Conservation (phyloP, 148 eudicot genomes). For the Simmondsia chinensis region DNA sequence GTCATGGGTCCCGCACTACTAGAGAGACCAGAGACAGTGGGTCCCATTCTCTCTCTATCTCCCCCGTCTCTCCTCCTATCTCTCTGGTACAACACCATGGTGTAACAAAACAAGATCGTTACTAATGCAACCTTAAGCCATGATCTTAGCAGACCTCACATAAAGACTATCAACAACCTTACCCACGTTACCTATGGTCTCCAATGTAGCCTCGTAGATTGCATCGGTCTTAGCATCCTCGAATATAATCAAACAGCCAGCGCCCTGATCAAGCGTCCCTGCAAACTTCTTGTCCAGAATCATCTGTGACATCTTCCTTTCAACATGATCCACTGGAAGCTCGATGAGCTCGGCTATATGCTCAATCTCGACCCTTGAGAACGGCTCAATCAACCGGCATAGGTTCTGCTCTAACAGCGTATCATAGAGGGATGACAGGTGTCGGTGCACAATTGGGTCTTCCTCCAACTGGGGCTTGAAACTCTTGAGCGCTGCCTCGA, state of each 20-base stretch:
- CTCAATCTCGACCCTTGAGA: slow-evolving; percentile 36
- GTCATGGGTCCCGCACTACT: too few relatives aligned
- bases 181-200: slow-evolving; percentile 32
- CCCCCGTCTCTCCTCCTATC: too few relatives aligned
- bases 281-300: slow-evolving; percentile 42
- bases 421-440: slow-evolving; percentile 34
- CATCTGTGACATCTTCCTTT: slow-evolving; percentile 42
- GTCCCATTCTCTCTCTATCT: too few relatives aligned
- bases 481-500: slow-evolving; percentile 30
- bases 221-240: slow-evolving; percentile 42
- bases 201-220: slow-evolving; percentile 32
- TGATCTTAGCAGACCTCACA: slow-evolving; percentile 42
- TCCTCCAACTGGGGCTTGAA: slow-evolving; percentile 36
- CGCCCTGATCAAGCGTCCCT: slow-evolving; percentile 41
- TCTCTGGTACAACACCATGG: too few relatives aligned
- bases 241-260: slow-evolving; percentile 35
- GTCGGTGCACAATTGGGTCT: slow-evolving; percentile 42
- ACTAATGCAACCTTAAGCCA: slow-evolving; percentile 27
- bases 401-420: slow-evolving; percentile 42
- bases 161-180: slow-evolving; percentile 41
- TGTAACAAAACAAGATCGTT: too few relatives aligned
- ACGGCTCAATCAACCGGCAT: slow-evolving; percentile 41
- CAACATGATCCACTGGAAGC: slow-evolving; percentile 37
- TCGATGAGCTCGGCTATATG: slow-evolving; percentile 38
- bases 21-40: too few relatives aligned